Base-by-base conservation (phyloP, 495 filamentous ascomycete species). In the Penicillium robsamsonii region DNA sequence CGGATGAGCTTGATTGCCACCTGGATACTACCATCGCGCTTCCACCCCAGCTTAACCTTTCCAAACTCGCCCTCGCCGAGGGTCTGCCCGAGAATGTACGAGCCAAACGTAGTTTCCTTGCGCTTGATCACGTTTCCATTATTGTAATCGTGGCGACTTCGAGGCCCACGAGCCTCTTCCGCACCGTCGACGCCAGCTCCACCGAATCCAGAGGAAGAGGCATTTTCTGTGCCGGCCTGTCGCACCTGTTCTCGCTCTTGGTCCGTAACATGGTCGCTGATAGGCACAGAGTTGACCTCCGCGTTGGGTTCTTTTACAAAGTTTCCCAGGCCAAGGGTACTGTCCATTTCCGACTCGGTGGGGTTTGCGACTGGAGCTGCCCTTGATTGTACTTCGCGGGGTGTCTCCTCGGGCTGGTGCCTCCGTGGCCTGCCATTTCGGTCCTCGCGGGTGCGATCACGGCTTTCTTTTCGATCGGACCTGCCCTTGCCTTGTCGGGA, bases 41-140 rank as follows among this genome's bases (percentile, higher is more conserved):
- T 97, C 94, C 95, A 99, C n/a, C 94, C 94, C 63, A 99, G 82
- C 71, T 97, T 97, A 62, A 99, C 94, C 67, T 99, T 99, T 50
- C 94, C 94, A 69, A 99, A 99, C 66, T 99, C 94, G 31, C 94
- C 94, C 76, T 97, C 94, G 46, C 94, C 94, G 27, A 99, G 86
- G n/a, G 93, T 97, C 63, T 96, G 91, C 5, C 94, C 94, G 9
- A 99, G 79, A 54, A 94, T 90, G 67, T 96, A 99, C 25, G 96
- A 90, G 37, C 94, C 95, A 68, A 97, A 97, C 13, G 86, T 89
- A 20, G 86, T 91, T 56, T 91, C 90, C 74, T 95, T 97, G 53
- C 77, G 78, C 50, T 75, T 73, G 24, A 72, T 57, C 9, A 70
- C 66, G 29, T 72, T 70, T 11, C 76, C 74, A 10, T 74, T 76